Percentiles rank a stretch among this genome's conserved stretches.
Conservation (phyloP, 169 alveolate species). For the Eimeria falciformis region DNA sequence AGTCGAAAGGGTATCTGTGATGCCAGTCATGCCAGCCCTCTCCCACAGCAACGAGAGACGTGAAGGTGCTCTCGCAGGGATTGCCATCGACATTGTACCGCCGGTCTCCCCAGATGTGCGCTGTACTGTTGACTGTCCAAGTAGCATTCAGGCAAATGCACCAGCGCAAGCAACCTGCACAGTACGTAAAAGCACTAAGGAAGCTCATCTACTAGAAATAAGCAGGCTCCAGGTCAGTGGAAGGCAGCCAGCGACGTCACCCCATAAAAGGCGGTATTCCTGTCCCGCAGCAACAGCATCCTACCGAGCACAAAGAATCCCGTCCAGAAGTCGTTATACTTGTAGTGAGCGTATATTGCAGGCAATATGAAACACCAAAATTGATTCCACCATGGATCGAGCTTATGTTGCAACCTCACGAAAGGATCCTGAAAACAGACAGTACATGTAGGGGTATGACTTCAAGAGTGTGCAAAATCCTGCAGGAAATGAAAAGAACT, state of each 20-base stretch:
- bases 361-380: slow-evolving; percentile 87
- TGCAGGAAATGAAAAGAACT: too few species aligned
- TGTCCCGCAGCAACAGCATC: neutral
- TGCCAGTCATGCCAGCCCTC: slow-evolving; percentile 94
- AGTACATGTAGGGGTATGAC: too few species aligned
- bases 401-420: slow-evolving; percentile 74
- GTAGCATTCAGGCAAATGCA: slow-evolving; percentile 87
- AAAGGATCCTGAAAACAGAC: slow-evolving; percentile 68
- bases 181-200: neutral
- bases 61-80: slow-evolving; percentile 81
- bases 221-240: neutral
- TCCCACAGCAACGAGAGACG: slow-evolving; percentile 88
- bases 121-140: slow-evolving; percentile 89
- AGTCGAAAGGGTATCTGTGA: slow-evolving; percentile 89
- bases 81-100: slow-evolving; percentile 76
- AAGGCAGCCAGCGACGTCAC: too few species aligned
- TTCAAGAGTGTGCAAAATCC: too few species aligned
- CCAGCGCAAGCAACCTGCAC: slow-evolving; percentile 86
- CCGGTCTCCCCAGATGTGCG: slow-evolving; percentile 89
- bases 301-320: slow-evolving; percentile 84
- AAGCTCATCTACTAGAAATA: too few species aligned
- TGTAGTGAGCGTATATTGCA: slow-evolving; percentile 82
- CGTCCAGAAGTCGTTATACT: slow-evolving; percentile 85
- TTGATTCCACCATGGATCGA: slow-evolving; percentile 88
- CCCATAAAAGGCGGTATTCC: too few species aligned